Conservation (phyloP, 2,329 filamentous ascomycete species). For the Penicillium sp. region DNA sequence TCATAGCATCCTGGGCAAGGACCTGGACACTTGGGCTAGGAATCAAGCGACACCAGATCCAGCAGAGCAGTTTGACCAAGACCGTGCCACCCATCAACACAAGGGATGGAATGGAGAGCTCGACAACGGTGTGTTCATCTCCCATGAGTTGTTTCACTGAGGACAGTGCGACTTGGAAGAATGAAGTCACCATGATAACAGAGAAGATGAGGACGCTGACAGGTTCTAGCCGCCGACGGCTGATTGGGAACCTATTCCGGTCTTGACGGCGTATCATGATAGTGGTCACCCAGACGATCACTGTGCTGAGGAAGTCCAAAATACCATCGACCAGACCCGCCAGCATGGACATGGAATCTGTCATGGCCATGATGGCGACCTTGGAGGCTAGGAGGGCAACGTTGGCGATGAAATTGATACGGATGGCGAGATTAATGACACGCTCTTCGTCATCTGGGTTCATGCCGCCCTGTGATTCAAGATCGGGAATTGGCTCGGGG, state of each 20-base stretch:
- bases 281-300: slow-evolving; percentile 63
- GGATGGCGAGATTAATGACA: slow-evolving; percentile 84
- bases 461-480: slow-evolving; percentile 45
- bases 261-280: slow-evolving; percentile 61
- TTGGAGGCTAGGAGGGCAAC: slow-evolving; percentile 73
- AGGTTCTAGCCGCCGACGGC: slow-evolving; percentile 63
- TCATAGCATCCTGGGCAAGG: slow-evolving; percentile 67
- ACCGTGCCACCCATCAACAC: slow-evolving; percentile 80
- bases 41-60: slow-evolving; percentile 84
- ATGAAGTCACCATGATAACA: slow-evolving; percentile 66
- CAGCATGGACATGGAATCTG: slow-evolving; percentile 67
- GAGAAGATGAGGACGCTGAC: slow-evolving; percentile 67
- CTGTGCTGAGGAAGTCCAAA: slow-evolving; percentile 66
- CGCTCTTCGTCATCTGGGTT: slow-evolving; percentile 68
- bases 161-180: slow-evolving; percentile 62
- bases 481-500: slow-evolving; percentile 42
- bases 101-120: slow-evolving; percentile 71
- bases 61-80: slow-evolving; percentile 77
- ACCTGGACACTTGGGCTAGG: slow-evolving; percentile 85
- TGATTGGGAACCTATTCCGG: slow-evolving; percentile 64
- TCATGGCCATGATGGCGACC: slow-evolving; percentile 72
- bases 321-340: slow-evolving; percentile 68
- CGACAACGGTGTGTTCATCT: slow-evolving; percentile 65
- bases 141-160: slow-evolving; percentile 60
- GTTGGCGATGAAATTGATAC: slow-evolving; percentile 81